Evolutionary conservation across 164 flowering plant genomes (phyloP).

Genomic region (Umbellularia californica): DNA sequence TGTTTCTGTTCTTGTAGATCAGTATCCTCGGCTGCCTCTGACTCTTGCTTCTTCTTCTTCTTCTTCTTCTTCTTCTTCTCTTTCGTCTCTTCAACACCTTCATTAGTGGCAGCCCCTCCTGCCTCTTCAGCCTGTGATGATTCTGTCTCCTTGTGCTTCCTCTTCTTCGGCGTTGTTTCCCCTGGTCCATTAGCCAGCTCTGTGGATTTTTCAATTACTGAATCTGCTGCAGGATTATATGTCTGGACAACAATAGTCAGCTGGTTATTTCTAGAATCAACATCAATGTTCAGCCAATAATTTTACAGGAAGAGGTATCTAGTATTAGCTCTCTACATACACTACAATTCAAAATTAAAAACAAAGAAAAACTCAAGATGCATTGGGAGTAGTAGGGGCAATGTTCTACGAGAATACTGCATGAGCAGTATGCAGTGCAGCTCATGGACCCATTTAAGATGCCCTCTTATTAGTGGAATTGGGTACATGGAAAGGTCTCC

Average conservation of each 20-base stretch:
- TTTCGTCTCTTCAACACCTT: slow-evolving; percentile 26
- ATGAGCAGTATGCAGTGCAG: no score
- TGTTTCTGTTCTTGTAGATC: slow-evolving; percentile 29
- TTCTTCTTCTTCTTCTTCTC: slow-evolving; percentile 41
- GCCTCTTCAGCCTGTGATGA: slow-evolving; percentile 11
- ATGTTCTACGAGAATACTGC: no score
- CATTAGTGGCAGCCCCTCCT: slow-evolving; percentile 16
- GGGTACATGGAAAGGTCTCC: no score
- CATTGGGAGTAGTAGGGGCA: no score
- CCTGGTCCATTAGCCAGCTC: slow-evolving; percentile 9
- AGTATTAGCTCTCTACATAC: no score
- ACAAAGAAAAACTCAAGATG: no score
- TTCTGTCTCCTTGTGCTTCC: slow-evolving; percentile 26
- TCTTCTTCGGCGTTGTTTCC: slow-evolving; percentile 22
- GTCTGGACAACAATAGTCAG: slow-evolving; percentile 33
- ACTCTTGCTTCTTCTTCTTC: slow-evolving; percentile 13
- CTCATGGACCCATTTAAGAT: no score
- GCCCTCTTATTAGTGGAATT: no score
- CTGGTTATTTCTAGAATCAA: background rate
- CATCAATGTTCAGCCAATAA: slow-evolving; percentile 1
- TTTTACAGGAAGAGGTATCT: background rate
- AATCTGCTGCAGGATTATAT: slow-evolving; percentile 74
- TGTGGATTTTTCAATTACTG: slow-evolving; percentile 31
- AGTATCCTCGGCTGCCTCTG: slow-evolving; percentile 4
- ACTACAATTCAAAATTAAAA: no score